Evolutionary conservation across 179 eudicot genomes (phyloP).

Genomic region (Spergularia azorica): DNA sequence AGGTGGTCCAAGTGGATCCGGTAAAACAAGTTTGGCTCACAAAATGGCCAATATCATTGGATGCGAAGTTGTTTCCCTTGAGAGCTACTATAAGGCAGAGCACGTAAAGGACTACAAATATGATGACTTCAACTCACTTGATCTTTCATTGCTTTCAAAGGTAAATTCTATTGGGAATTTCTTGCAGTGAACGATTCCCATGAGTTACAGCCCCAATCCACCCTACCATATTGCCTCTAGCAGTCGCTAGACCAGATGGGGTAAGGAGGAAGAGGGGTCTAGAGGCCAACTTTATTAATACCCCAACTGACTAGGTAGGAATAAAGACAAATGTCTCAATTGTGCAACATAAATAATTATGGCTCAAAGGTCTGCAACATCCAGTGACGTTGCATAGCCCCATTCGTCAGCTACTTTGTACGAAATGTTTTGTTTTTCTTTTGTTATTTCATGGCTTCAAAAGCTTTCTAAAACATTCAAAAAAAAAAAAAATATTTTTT

Average conservation of each 20-base stretch:
- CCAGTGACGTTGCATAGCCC: no score
- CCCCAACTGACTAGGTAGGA: no score
- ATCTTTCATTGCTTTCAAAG: conserved; percentile 83
- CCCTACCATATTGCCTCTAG: background rate
- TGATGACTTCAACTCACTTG: conserved; percentile 93
- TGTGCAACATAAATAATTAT: no score
- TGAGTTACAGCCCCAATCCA: background rate
- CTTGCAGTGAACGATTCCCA: conserved; percentile 7
- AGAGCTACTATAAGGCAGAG: conserved; percentile 92
- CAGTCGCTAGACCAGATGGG: no score
- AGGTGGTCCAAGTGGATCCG: conserved; percentile 99
- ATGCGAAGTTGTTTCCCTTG: conserved; percentile 96
- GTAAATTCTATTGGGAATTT: conserved; percentile 31
- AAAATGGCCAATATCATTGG: conserved; percentile 99
- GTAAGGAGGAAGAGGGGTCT: no score
- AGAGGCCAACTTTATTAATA: background rate
- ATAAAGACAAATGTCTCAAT: no score
- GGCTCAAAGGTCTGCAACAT: no score
- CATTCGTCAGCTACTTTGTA: no score
- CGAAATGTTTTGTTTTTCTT: no score
- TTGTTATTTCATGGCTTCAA: no score
- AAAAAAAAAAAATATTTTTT: no score
- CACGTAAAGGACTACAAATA: conserved; percentile 91
- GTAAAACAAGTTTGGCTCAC: conserved; percentile 99
- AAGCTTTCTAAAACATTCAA: no score